Percentiles rank a stretch among this genome's conserved stretches.
Evolutionary conservation across 495 filamentous ascomycete species (phyloP).

Genomic region (Trichoderma virens): DNA sequence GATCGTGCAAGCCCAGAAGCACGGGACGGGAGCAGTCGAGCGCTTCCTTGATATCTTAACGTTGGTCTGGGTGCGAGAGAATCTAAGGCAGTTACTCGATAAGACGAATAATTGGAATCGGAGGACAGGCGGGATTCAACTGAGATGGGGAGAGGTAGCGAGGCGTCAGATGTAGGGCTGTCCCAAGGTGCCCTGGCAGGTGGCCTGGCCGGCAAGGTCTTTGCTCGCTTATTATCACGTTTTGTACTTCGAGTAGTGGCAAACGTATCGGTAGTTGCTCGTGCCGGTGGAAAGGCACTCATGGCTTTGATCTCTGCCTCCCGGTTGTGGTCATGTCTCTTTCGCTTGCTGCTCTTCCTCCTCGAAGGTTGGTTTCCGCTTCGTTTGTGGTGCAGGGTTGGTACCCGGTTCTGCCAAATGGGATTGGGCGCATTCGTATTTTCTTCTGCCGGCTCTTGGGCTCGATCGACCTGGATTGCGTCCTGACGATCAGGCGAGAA

Average conservation of each 20-base stretch:
- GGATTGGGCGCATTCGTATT: not conserved
- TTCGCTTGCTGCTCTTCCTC: slow-evolving; percentile 67
- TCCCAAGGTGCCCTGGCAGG: slow-evolving; percentile 38
- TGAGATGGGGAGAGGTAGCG: slow-evolving; percentile 63
- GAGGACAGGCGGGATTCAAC: slow-evolving; percentile 66
- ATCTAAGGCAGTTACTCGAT: slow-evolving; percentile 65
- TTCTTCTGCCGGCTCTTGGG: slow-evolving; percentile 22
- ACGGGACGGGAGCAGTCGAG: slow-evolving; percentile 33
- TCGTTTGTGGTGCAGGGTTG: slow-evolving; percentile 58
- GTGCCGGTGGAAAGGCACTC: slow-evolving; percentile 59
- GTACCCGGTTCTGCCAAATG: slow-evolving; percentile 18
- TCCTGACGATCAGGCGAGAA: slow-evolving; percentile 47
- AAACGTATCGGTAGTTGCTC: slow-evolving; percentile 46
- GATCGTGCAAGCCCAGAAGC: slow-evolving; percentile 21
- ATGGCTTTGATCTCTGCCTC: slow-evolving; percentile 85
- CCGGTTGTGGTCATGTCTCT: slow-evolving; percentile 62
- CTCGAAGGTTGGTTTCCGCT: slow-evolving; percentile 45
- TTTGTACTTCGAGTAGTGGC: slow-evolving; percentile 43
- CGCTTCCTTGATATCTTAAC: slow-evolving; percentile 61
- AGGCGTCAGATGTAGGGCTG: slow-evolving; percentile 62
- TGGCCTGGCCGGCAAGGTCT: slow-evolving; percentile 25
- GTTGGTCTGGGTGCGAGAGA: slow-evolving; percentile 72
- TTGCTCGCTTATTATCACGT: slow-evolving; percentile 56
- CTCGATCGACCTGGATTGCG: slow-evolving; percentile 29
- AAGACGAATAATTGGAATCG: slow-evolving; percentile 60